phyloP scores from a whole-genome alignment of 2,329 filamentous ascomycete genomes.

The Fusarium circinatum region DNA sequence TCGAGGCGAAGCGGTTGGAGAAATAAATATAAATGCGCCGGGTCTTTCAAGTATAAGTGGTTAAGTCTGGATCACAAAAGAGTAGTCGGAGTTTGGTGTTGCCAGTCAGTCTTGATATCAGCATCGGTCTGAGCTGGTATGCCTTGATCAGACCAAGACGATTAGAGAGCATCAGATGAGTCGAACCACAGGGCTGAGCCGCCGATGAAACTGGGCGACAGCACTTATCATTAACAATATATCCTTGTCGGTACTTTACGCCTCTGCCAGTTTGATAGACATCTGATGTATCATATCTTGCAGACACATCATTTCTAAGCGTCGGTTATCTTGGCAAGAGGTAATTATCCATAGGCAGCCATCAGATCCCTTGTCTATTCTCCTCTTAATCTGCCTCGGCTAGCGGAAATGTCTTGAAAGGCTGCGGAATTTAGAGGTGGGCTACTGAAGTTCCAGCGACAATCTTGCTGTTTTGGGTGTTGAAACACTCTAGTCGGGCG shows the following conservation, averaged over 20 bases:
- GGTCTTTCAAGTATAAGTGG: neutral
- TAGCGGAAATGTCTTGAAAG: conserved; percentile 10
- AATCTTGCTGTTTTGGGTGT: conserved; percentile 27
- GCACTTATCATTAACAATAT: neutral
- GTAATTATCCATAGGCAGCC: conserved; percentile 18
- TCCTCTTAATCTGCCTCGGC: conserved; percentile 3
- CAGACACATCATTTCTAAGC: neutral
- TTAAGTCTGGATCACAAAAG: neutral
- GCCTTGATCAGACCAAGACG: neutral
- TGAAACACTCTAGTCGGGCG: conserved; percentile 14
- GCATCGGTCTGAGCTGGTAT: neutral
- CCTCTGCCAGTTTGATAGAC: neutral
- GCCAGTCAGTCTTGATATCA: neutral
- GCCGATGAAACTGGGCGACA: neutral
- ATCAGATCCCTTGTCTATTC: neutral
- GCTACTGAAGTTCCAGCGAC: neutral
- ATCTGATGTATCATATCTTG: neutral
- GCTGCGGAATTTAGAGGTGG: conserved; percentile 21
- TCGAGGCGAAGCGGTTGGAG: neutral
- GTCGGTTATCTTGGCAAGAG: neutral
- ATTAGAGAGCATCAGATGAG: conserved; percentile 6
- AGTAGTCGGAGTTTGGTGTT: neutral
- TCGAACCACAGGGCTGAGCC: neutral
- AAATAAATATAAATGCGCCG: no score
- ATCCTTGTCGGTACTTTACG: conserved; percentile 3